A percentile compares a stretch with the other conserved stretches of the same genome.
These are phyloP conservation scores for Tulasnella sp. DNA, from an alignment of 768 basidiomycete genomes.

Conservation along the genomic window DNA sequence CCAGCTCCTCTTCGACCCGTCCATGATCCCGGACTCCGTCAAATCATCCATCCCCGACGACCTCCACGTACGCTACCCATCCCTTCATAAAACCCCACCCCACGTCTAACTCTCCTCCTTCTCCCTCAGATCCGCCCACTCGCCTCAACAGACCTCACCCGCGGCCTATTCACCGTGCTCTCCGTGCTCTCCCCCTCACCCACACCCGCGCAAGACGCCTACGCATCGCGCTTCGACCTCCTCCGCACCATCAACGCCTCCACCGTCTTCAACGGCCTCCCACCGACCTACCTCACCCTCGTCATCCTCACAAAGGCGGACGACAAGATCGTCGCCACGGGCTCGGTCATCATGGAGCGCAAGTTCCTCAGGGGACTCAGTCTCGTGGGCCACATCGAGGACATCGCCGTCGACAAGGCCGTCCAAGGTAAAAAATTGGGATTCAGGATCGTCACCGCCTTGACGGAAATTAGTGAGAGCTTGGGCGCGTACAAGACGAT, in stretches of 20 bases:
- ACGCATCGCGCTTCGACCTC: constrained; percentile 55
- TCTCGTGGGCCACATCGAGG: constrained; percentile 90
- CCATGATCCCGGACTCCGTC: constrained; percentile 58
- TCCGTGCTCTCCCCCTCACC: constrained; percentile 56
- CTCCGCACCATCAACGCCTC: constrained; percentile 37
- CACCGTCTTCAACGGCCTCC: constrained; percentile 11
- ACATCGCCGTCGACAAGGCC: constrained; percentile 82
- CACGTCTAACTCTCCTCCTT: not conserved
- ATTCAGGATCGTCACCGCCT: constrained; percentile 70
- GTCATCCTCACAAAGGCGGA: constrained; percentile 67
- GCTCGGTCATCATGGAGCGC: constrained; percentile 79
- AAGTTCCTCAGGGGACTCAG: constrained; percentile 88
- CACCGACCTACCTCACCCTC: constrained; percentile 64
- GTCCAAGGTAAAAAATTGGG: constrained; percentile 92
- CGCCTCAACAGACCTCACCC: constrained; percentile 66
- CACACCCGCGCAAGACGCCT: constrained; percentile 53
- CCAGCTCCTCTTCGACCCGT: constrained; percentile 66
- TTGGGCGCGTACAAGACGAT: constrained; percentile 92
- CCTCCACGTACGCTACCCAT: constrained; percentile 45
- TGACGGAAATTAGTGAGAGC: constrained; percentile 72
- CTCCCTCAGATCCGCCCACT: constrained; percentile 72
- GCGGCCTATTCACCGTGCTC: constrained; percentile 79
- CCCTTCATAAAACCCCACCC: not conserved
- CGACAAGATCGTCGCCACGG: constrained; percentile 74
- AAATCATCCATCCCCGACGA: constrained; percentile 46